These are phyloP conservation scores for Macroventuria anomochaeta DNA, from an alignment of 2,329 filamentous ascomycete genomes.

Conservation along the genomic window DNA sequence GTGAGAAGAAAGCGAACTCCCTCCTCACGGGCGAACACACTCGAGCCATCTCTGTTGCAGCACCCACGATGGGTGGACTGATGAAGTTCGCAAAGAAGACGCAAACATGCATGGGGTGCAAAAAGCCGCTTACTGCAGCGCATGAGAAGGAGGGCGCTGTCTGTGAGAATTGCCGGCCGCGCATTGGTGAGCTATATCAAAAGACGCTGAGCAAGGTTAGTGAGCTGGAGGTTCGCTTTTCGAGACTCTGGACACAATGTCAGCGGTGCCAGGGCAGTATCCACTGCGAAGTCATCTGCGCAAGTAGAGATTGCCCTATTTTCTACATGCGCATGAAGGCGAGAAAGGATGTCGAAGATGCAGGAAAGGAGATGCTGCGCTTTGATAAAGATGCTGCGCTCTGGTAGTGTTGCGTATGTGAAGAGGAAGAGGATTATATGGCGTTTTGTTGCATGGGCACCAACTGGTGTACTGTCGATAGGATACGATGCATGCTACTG, in stretches of 20 bases:
- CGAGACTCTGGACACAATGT: constrained; percentile 95
- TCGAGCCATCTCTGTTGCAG: constrained; percentile 89
- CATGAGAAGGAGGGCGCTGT: constrained; percentile 85
- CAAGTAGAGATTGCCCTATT: constrained; percentile 94
- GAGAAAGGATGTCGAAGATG: constrained; percentile 97
- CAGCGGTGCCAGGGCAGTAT: constrained; percentile 97
- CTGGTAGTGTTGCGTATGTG: constrained; percentile 53
- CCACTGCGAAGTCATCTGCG: constrained; percentile 98
- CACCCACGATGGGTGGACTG: constrained; percentile 86
- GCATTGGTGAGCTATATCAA: constrained; percentile 91
- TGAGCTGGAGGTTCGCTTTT: constrained; percentile 91
- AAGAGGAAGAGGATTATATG: not conserved
- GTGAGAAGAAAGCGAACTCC: constrained; percentile 86
- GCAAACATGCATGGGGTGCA: constrained; percentile 98
- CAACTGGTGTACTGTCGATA: not conserved
- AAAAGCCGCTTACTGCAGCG: constrained; percentile 85
- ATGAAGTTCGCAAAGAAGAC: constrained; percentile 99
- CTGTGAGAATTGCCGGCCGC: constrained; percentile 81
- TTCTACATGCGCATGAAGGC: constrained; percentile 99
- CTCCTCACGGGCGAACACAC: constrained; percentile 93
- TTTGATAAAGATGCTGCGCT: constrained; percentile 87
- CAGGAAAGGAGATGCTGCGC: constrained; percentile 83
- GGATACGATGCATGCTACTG: constrained; percentile 1
- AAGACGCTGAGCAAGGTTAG: constrained; percentile 87
- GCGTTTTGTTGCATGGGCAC: constrained; percentile 14